Percentiles rank a stretch among this genome's conserved stretches.
Conservation (phyloP, 257 asterid genomes). For the Penstemon davidsonii region DNA sequence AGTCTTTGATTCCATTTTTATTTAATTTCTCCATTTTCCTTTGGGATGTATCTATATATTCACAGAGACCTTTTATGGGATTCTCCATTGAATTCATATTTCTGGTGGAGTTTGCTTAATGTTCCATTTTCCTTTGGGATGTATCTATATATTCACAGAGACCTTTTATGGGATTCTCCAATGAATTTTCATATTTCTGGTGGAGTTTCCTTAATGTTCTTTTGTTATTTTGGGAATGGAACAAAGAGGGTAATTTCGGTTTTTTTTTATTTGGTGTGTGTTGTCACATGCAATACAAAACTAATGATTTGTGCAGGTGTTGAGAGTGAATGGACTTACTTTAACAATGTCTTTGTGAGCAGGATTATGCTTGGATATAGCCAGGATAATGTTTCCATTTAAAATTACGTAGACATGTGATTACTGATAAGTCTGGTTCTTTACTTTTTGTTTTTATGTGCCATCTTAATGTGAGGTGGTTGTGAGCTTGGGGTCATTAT, state of each 20-base stretch:
- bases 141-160: too few species aligned
- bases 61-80: too few species aligned
- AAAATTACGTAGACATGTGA: slow-evolving; percentile 87
- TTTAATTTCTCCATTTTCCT: too few species aligned
- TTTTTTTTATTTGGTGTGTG: slow-evolving; percentile 3
- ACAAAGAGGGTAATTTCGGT: slow-evolving; percentile 85
- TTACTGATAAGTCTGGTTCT: background rate
- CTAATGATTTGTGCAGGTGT: too few species aligned
- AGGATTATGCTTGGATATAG: slow-evolving; percentile 97
- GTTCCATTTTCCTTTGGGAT: too few species aligned
- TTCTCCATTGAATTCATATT: too few species aligned
- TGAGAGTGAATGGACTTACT: slow-evolving; percentile 29
- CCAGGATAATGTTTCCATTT: slow-evolving; percentile 89
- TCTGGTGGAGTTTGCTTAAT: too few species aligned
- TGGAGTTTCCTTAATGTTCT: slow-evolving; percentile 91
- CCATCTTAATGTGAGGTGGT: background rate
- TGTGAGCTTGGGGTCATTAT: background rate
- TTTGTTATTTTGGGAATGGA: slow-evolving; percentile 96
- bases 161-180: too few species aligned
- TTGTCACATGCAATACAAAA: slow-evolving; percentile 6
- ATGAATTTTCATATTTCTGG: slow-evolving; percentile 57
- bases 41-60: too few species aligned
- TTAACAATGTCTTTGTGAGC: slow-evolving; percentile 39
- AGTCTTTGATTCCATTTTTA: too few species aligned
- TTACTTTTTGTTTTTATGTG: background rate